Conservation (phyloP, 2,329 filamentous ascomycete species). For the Stachybotrys chartarum region DNA sequence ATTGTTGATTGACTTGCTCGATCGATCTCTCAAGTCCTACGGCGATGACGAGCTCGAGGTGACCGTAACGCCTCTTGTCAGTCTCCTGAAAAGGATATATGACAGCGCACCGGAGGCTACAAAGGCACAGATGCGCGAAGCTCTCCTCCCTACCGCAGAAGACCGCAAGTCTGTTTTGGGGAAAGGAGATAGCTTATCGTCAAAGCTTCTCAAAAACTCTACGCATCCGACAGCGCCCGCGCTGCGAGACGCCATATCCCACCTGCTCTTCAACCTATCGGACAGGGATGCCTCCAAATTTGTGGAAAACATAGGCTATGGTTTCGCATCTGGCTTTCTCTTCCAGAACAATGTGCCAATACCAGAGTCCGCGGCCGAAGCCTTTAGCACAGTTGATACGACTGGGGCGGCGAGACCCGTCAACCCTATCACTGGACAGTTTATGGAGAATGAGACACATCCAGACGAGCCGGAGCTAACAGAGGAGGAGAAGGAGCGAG, state of each 20-base stretch:
- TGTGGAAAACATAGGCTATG: constrained; percentile 89
- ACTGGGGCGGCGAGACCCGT: constrained; percentile 35
- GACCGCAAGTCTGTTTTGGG: constrained; percentile 77
- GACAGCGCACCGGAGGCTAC: constrained; percentile 58
- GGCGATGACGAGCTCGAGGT: constrained; percentile 64
- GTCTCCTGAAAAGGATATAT: constrained; percentile 65
- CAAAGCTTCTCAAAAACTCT: constrained; percentile 69
- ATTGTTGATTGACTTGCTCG: constrained; percentile 64
- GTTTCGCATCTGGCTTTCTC: constrained; percentile 85
- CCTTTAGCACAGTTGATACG: constrained; percentile 20
- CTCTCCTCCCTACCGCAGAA: constrained; percentile 67
- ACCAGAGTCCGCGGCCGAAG: constrained; percentile 56
- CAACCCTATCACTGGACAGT: constrained; percentile 86
- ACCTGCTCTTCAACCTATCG: constrained; percentile 81
- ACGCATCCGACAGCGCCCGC: constrained; percentile 65
- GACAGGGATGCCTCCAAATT: constrained; percentile 72
- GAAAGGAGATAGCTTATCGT: constrained; percentile 63
- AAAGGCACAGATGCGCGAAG: constrained; percentile 52
- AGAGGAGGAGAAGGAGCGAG: constrained; percentile 81
- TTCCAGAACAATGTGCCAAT: constrained; percentile 77
- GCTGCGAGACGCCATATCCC: constrained; percentile 66
- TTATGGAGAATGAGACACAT: constrained; percentile 58
- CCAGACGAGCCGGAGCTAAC: constrained; percentile 68
- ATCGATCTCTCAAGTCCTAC: constrained; percentile 57
- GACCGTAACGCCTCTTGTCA: constrained; percentile 64